Base-by-base conservation (phyloP, 768 basidiomycete species). In the Boletus rufocinnamomeus region DNA sequence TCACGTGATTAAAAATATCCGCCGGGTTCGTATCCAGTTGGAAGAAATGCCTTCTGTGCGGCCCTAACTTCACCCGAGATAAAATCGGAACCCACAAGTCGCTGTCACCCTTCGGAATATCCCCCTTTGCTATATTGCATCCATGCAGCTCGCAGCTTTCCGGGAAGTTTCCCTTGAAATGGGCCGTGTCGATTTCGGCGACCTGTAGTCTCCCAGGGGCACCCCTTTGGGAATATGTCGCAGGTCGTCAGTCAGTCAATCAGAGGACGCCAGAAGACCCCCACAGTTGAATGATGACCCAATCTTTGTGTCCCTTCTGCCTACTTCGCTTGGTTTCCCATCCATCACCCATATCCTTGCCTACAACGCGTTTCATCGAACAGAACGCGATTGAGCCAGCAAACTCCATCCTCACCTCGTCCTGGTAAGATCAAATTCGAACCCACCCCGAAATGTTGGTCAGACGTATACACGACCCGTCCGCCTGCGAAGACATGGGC, bases 281-380 rank as follows among this genome's bases (percentile, higher is more conserved):
- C 71, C 68, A 94, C 92, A 99, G 77, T 75, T 88, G 90, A 56
- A 96, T 86, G 58, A 98, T 82, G 6, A 84, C 91, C 91, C 93
- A 98, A 66, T 98, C 95, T 48, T 85, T 91, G 74, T 95, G 94
- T 40, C 82, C 93, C 54, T 82, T 81, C 44, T 76, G 79, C 53
- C 92, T 81, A 67, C 90, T 95, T 60, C 97, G 81, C 71, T 90
- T 93, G 4, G 96, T 98, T 75, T 99, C 97, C 97, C 97, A 99
- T 5, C 97, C 97, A 69, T 97, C 95, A 6, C 95, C 87, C 94
- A 99, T 99, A 66, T 96, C 89, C 69, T 86, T 87, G 28, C 92
- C 82, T 83, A 51, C 30, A 28, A 38, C 21, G 27, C 43, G 49
- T 59, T 35, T 55, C 5, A 52, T 21, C 47, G 7, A 34, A 53